Conservation (phyloP, 306 rosid genomes). For the Vigna angularis region DNA sequence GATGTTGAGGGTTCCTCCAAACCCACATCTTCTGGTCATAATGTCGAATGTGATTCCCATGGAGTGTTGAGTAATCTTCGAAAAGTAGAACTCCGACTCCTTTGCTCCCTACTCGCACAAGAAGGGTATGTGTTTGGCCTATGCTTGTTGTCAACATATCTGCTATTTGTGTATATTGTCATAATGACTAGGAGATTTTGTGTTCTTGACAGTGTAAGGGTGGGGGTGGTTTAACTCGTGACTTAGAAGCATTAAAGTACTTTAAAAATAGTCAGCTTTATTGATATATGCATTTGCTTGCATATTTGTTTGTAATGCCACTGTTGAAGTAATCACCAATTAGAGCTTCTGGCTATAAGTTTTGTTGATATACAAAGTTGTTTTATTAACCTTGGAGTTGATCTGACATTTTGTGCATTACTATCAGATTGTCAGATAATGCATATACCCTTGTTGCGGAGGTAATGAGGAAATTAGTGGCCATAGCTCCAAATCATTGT, state of each 20-base stretch:
- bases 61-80: constrained; percentile 74
- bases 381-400: constrained; percentile 31
- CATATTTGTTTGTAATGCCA: background rate
- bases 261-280: constrained; percentile 14
- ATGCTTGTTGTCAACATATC: constrained; percentile 17
- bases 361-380: background rate
- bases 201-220: background rate
- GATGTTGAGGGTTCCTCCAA: constrained; percentile 59
- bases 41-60: constrained; percentile 59
- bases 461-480: constrained; percentile 96
- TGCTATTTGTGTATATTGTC: constrained; percentile 17
- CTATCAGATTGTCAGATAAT: constrained; percentile 84
- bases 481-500: constrained; percentile 89
- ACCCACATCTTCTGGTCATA: constrained; percentile 58
- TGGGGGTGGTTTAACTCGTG: constrained; percentile 4
- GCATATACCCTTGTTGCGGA: constrained; percentile 88
- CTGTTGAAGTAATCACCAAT: constrained; percentile 20
- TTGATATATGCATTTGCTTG: constrained; percentile 9
- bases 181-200: constrained; percentile 31
- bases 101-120: constrained; percentile 93
- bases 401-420: constrained; percentile 47
- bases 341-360: constrained; percentile 20
- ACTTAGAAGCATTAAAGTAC: constrained; percentile 19
- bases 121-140: constrained; percentile 81
- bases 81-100: constrained; percentile 84